These are phyloP conservation scores for Syzygium aromaticum DNA, from an alignment of 345 rosid genomes.

Conservation along the genomic window DNA sequence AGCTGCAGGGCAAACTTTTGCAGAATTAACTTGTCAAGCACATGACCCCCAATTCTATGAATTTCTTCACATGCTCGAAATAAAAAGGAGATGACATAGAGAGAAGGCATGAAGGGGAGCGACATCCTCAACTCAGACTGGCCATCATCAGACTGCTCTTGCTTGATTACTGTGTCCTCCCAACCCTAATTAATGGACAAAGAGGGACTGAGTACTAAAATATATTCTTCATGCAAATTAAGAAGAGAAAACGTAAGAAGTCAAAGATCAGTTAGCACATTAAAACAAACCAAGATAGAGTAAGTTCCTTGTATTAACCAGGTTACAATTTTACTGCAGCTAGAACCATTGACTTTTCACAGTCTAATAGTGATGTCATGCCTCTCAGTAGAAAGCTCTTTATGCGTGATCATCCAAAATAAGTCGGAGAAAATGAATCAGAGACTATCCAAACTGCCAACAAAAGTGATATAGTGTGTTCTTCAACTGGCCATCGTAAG, in stretches of 20 bases:
- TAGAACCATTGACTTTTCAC: not conserved
- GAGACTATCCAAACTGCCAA: not conserved
- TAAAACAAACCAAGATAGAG: not conserved
- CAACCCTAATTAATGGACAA: conserved; percentile 63
- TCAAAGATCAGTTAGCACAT: not conserved
- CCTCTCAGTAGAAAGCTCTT: not conserved
- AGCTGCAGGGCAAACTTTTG: conserved; percentile 66
- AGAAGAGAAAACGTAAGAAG: not conserved
- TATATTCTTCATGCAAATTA: not conserved
- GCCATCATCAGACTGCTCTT: conserved; percentile 59
- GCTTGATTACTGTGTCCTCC: conserved; percentile 90
- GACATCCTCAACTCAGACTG: conserved; percentile 80
- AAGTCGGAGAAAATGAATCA: not conserved
- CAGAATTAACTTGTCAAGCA: conserved; percentile 78
- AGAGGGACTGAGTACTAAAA: not conserved
- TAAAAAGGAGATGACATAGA: conserved; percentile 76
- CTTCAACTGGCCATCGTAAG: not conserved
- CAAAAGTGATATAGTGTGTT: not conserved
- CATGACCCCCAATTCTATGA: conserved; percentile 97
- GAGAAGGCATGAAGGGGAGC: conserved; percentile 94
- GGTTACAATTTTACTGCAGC: not conserved
- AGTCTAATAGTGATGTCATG: not conserved
- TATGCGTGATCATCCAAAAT: not conserved
- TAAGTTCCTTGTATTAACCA: not conserved
- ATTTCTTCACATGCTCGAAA: conserved; percentile 97